Conservation (phyloP, 495 filamentous ascomycete genomes). For the Delitschia confertaspora region DNA sequence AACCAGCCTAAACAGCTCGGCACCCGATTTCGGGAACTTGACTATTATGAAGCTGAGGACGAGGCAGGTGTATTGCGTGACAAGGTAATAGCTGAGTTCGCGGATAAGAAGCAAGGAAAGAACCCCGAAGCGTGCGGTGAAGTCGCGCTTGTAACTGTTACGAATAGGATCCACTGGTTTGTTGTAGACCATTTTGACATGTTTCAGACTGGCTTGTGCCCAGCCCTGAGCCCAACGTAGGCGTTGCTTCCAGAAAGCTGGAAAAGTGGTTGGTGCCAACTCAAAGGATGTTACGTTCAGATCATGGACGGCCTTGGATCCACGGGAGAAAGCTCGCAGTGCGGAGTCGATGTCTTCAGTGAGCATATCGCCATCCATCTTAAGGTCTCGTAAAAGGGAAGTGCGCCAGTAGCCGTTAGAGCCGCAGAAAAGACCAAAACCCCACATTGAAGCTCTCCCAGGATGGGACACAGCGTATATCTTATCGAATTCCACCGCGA, state of each 20-base stretch:
- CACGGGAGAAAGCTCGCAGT: constrained; percentile 31
- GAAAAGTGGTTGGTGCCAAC: constrained; percentile 30
- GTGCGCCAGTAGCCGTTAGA: constrained; percentile 38
- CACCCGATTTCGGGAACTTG: constrained; percentile 28
- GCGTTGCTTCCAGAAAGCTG: constrained; percentile 37
- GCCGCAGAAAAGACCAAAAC: constrained; percentile 38
- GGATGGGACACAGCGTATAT: constrained; percentile 40
- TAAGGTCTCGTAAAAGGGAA: constrained; percentile 32
- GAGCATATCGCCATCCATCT: constrained; percentile 38
- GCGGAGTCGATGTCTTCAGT: constrained; percentile 41
- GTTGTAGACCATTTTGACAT: constrained; percentile 29
- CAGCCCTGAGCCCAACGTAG: constrained; percentile 36
- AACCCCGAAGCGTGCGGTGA: constrained; percentile 30
- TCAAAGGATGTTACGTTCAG: constrained; percentile 35
- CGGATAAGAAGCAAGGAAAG: constrained; percentile 33
- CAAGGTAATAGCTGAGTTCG: constrained; percentile 34
- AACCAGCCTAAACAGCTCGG: constrained; percentile 26
- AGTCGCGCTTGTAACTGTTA: constrained; percentile 11
- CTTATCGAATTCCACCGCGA: constrained; percentile 39
- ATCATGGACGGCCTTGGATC: constrained; percentile 33
- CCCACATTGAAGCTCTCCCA: constrained; percentile 33
- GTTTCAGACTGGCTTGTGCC: constrained; percentile 32
- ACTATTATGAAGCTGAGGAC: constrained; percentile 31
- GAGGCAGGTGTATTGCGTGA: constrained; percentile 33
- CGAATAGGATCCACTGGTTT: constrained; percentile 21